These are phyloP conservation scores for Clonostachys chloroleuca DNA, from an alignment of 2,329 filamentous ascomycete genomes.

Conservation along the genomic window DNA sequence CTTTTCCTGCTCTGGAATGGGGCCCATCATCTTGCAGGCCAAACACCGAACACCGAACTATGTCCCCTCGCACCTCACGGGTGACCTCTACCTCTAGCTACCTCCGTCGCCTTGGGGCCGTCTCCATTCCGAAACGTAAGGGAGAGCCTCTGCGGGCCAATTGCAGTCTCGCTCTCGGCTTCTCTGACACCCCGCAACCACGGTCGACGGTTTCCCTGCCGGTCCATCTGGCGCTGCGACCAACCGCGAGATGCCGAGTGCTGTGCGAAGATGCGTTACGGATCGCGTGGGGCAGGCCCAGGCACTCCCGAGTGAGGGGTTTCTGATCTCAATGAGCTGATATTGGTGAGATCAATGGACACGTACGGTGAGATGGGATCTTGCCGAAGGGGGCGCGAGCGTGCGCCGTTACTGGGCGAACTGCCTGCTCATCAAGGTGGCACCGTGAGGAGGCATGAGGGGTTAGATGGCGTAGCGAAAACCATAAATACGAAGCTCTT, in stretches of 20 bases:
- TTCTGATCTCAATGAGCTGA: neutral
- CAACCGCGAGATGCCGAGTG: neutral
- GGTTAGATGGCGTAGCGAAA: no score
- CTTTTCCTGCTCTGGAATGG: no score
- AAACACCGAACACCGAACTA: conserved; percentile 21
- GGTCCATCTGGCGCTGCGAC: no score
- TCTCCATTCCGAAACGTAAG: neutral
- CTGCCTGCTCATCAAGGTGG: no score
- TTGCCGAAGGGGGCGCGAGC: no score
- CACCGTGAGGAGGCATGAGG: no score
- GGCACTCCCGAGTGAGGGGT: neutral
- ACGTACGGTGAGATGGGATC: no score
- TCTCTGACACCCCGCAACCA: neutral
- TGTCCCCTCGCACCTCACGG: conserved; percentile 8
- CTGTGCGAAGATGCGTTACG: neutral
- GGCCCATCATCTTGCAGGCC: no score
- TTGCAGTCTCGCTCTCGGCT: neutral
- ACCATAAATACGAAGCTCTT: no score
- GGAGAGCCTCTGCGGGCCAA: neutral
- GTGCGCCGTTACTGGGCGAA: no score
- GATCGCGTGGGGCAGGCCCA: neutral
- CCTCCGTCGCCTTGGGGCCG: neutral
- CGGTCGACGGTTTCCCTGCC: neutral
- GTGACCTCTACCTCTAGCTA: neutral
- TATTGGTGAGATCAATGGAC: neutral